Conservation (phyloP, 208 protist genomes). For the Leishmania gerbilli region DNA sequence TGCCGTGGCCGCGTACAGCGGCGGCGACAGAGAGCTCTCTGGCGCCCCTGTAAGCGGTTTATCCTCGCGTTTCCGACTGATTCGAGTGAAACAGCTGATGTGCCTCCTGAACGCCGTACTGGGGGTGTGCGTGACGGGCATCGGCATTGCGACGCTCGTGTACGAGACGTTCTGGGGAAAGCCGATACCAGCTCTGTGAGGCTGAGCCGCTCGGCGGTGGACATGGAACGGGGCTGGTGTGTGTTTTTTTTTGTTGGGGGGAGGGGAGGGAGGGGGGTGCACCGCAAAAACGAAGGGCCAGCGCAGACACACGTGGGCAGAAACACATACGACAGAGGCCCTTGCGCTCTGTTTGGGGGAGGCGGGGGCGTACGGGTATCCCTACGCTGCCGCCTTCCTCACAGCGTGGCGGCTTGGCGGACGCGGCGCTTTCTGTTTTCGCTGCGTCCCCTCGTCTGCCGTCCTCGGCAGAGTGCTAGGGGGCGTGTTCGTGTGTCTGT, state of each 20-base stretch:
- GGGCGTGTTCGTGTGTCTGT: neutral
- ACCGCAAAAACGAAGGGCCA: neutral
- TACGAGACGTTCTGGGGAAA: slow-evolving; percentile 12
- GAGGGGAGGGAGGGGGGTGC: no score
- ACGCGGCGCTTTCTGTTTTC: neutral
- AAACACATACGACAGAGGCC: neutral
- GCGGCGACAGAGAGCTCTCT: neutral
- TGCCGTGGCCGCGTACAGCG: slow-evolving; percentile 3
- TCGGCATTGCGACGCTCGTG: slow-evolving; percentile 36
- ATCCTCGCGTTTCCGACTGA: slow-evolving; percentile 26
- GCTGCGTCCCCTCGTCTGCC: neutral
- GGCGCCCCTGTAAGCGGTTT: neutral
- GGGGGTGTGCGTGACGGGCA: slow-evolving; percentile 42
- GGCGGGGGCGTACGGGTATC: no score
- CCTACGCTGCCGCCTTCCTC: neutral
- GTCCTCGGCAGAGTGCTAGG: neutral
- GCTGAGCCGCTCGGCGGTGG: neutral
- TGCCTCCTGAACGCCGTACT: slow-evolving; percentile 35
- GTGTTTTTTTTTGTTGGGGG: no score
- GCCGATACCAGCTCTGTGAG: neutral
- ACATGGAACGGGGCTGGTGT: no score
- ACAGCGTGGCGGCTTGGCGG: neutral
- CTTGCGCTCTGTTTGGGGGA: neutral
- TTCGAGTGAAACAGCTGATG: slow-evolving; percentile 37
- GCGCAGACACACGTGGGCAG: neutral